A percentile compares a stretch with the other conserved stretches of the same genome.
These are phyloP conservation scores for Athelia psychrophila DNA, from an alignment of 1,284 basidiomycete species.

Conservation along the genomic window DNA sequence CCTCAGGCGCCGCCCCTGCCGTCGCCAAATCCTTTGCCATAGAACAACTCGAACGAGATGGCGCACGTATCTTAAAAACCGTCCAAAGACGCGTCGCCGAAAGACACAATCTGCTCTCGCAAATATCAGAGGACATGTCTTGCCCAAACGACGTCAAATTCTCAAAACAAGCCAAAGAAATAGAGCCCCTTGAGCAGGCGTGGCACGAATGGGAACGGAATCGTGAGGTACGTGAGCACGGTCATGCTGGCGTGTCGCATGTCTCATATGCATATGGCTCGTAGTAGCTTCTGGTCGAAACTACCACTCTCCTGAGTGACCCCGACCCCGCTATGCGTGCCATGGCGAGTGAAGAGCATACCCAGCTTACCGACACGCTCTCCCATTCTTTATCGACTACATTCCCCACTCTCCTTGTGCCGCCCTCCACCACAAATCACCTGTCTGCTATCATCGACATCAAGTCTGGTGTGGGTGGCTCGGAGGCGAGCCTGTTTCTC, in stretches of 20 bases:
- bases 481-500: slow-evolving; percentile 85
- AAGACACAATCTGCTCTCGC: slow-evolving; percentile 21
- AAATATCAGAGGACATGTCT: slow-evolving; percentile 16
- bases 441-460: slow-evolving; percentile 86
- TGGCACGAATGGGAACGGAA: slow-evolving; percentile 46
- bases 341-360: slow-evolving; percentile 74
- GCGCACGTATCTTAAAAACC: slow-evolving; percentile 28
- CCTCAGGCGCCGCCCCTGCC: no score
- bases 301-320: slow-evolving; percentile 63
- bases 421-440: slow-evolving; percentile 58
- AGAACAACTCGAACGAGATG: slow-evolving; percentile 26
- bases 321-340: slow-evolving; percentile 75
- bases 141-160: slow-evolving; percentile 39
- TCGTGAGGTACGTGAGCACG: slow-evolving; percentile 40
- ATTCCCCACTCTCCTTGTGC: slow-evolving; percentile 74
- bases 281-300: slow-evolving; percentile 66
- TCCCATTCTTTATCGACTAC: slow-evolving; percentile 45
- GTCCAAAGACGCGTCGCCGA: slow-evolving; percentile 27
- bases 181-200: slow-evolving; percentile 48
- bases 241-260: no score
- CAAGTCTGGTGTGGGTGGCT: slow-evolving; percentile 92
- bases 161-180: slow-evolving; percentile 45
- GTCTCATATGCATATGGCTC: not conserved
- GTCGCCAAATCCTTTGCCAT: not conserved
- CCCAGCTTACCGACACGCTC: slow-evolving; percentile 47